Evolutionary conservation across 441 rosid genomes (phyloP).

Genomic region (Gossypium lobatum): DNA sequence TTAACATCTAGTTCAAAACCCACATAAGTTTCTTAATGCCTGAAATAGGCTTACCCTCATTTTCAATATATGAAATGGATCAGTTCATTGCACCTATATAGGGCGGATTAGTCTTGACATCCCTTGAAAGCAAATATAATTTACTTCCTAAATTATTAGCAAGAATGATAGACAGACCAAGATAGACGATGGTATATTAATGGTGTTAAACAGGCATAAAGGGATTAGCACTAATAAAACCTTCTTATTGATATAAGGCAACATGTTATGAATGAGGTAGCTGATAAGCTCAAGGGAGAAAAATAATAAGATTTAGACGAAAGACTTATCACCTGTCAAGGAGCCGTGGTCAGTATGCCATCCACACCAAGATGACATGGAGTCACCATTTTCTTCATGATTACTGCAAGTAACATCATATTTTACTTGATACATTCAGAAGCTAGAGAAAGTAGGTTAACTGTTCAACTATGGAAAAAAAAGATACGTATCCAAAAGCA

Average conservation of each 20-base stretch:
- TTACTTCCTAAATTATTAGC: neutral
- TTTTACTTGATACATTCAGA: slow-evolving; percentile 17
- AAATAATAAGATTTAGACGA: neutral
- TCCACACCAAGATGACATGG: slow-evolving; percentile 92
- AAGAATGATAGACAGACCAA: neutral
- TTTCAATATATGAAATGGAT: neutral
- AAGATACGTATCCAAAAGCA: neutral
- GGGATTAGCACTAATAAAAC: neutral
- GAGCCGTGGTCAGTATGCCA: slow-evolving; percentile 98
- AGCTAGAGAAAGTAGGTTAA: neutral
- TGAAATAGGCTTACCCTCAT: neutral
- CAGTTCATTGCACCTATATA: neutral
- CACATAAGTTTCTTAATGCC: neutral
- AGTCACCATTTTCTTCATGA: slow-evolving; percentile 32
- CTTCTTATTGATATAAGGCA: neutral
- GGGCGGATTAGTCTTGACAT: neutral
- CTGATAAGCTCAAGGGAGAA: neutral
- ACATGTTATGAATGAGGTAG: neutral
- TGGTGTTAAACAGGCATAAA: neutral
- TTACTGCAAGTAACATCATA: slow-evolving; percentile 35
- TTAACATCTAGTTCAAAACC: neutral
- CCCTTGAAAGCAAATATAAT: neutral
- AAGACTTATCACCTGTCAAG: slow-evolving; percentile 50
- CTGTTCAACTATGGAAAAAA: neutral
- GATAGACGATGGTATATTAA: neutral